Percentiles rank a stretch among this genome's conserved stretches.
These are phyloP conservation scores for Trapa bicornis DNA, from an alignment of 345 rosid genomes.

Conservation along the genomic window DNA sequence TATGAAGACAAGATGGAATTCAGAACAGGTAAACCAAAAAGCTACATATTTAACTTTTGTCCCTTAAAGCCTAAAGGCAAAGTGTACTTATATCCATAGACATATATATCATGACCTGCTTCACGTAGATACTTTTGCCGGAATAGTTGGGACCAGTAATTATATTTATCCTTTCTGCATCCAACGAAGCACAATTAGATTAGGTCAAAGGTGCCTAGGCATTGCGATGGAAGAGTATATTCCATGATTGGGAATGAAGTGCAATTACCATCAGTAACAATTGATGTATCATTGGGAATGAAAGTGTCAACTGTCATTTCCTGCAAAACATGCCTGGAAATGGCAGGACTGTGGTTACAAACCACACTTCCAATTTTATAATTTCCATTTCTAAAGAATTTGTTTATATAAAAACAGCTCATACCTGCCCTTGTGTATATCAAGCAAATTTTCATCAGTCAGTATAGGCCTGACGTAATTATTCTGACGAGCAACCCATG, in stretches of 20 bases:
- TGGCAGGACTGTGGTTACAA: constrained; percentile 1
- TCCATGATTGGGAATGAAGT: background rate
- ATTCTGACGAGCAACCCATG: constrained; percentile 81
- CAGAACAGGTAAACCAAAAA: background rate
- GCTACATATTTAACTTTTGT: background rate
- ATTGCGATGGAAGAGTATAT: constrained; percentile 7
- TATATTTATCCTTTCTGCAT: constrained; percentile 63
- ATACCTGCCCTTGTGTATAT: constrained; percentile 83
- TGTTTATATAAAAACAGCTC: constrained; percentile 1
- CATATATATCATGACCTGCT: constrained; percentile 42
- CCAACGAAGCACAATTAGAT: constrained; percentile 7
- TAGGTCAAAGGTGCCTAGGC: background rate
- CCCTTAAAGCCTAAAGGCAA: background rate
- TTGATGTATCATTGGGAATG: constrained; percentile 80
- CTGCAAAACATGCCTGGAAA: constrained; percentile 85
- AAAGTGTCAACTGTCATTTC: constrained; percentile 96
- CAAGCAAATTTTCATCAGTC: constrained; percentile 56
- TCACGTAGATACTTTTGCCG: constrained; percentile 90
- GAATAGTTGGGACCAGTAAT: constrained; percentile 97
- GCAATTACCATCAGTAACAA: constrained; percentile 44
- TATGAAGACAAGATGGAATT: background rate
- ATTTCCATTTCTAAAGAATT: background rate
- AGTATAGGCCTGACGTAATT: constrained; percentile 81
- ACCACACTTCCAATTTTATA: background rate
- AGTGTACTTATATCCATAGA: no score